These are phyloP conservation scores for Microbotryomycetes sp. DNA, from an alignment of 1,284 basidiomycete species.

Conservation along the genomic window DNA sequence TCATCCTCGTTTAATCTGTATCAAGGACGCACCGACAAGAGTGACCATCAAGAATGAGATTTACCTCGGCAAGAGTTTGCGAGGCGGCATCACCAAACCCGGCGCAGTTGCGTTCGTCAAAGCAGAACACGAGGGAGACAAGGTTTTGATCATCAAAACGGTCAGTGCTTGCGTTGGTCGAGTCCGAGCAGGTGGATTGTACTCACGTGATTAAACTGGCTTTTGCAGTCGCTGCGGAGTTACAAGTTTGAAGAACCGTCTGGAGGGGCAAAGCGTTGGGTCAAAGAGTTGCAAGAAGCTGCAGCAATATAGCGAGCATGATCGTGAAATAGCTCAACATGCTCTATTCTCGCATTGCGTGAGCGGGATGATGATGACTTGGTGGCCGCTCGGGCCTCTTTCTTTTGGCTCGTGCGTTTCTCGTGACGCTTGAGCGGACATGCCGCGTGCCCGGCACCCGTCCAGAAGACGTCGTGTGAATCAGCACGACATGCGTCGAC, in stretches of 20 bases:
- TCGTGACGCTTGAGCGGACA: too few relatives aligned
- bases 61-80: conserved; percentile 36
- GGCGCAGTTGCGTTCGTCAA: conserved; percentile 19
- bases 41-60: conserved; percentile 47
- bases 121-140: conserved; percentile 16
- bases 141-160: conserved; percentile 20
- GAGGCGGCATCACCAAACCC: conserved; percentile 6
- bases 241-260: conserved; percentile 28
- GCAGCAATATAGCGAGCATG: not conserved
- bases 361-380: too few relatives aligned
- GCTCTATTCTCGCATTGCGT: too few relatives aligned
- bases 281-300: conserved; percentile 22
- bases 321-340: too few relatives aligned
- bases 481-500: too few relatives aligned
- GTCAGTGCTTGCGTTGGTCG: conserved; percentile 1
- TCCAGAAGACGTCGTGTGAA: too few relatives aligned
- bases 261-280: conserved; percentile 24
- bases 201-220: not conserved
- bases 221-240: conserved; percentile 18
- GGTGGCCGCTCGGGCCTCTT: too few relatives aligned
- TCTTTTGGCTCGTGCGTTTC: too few relatives aligned
- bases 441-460: too few relatives aligned
- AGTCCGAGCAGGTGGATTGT: not conserved
- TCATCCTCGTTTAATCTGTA: conserved; percentile 48
- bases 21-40: conserved; percentile 44